Conservation (phyloP, 2,329 filamentous ascomycete species). For the Talaromyces islandicus region DNA sequence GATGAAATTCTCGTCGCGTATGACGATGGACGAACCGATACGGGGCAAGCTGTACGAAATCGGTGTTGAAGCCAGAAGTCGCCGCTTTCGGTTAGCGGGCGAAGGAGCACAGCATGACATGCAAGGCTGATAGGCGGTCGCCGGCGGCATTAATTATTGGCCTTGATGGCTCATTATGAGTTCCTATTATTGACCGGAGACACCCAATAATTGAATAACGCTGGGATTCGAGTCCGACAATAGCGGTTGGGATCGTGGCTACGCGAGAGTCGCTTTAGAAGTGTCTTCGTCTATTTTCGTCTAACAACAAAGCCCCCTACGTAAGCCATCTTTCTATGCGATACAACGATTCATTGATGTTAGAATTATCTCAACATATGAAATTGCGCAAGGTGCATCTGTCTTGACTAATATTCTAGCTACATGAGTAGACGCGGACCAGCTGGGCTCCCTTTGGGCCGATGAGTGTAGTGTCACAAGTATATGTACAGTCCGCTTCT, state of each 20-base stretch:
- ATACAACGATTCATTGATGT: neutral
- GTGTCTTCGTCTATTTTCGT: neutral
- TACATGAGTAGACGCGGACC: conserved; percentile 3
- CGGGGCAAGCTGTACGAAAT: conserved; percentile 26
- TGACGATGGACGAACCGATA: conserved; percentile 26
- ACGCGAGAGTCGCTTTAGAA: neutral
- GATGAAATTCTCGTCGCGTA: conserved; percentile 18
- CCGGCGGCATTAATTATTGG: neutral
- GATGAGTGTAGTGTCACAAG: conserved; percentile 24
- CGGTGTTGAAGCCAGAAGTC: conserved; percentile 30
- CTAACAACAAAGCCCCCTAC: neutral
- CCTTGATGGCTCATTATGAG: neutral
- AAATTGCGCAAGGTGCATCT: conserved; percentile 8
- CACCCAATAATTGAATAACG: neutral
- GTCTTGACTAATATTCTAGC: conserved; percentile 1
- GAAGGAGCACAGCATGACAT: neutral
- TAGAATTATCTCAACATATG: conserved; percentile 5
- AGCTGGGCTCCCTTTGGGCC: conserved; percentile 16
- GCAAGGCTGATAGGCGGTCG: conserved; percentile 13
- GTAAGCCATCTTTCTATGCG: neutral
- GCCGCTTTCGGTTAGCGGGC: conserved; percentile 38
- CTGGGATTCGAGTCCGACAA: neutral
- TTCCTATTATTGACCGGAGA: neutral
- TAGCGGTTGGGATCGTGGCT: neutral
- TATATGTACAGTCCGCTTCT: conserved; percentile 37